Conservation (phyloP, 2,329 filamentous ascomycete species). For the Lasiodiplodia gonubiensis region DNA sequence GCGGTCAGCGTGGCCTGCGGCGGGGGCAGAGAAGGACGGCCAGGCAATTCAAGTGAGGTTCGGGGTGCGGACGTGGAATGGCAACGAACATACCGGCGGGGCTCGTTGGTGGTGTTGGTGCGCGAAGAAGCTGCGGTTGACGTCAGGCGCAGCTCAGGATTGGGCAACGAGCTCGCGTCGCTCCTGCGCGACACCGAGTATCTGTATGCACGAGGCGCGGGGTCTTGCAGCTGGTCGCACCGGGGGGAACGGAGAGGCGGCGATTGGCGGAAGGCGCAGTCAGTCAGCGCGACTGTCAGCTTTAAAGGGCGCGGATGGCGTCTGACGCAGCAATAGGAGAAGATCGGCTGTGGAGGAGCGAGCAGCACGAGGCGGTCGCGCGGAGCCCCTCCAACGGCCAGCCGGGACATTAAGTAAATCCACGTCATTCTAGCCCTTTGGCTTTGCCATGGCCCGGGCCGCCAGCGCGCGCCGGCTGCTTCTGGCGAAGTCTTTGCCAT, state of each 20-base stretch:
- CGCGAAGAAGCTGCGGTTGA: conserved; percentile 16
- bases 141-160: conserved; percentile 18
- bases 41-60: conserved; percentile 10
- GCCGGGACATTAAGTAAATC: conserved; percentile 9
- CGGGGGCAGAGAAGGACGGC: neutral
- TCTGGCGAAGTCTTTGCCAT: conserved; percentile 22
- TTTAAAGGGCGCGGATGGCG: conserved; percentile 13
- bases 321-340: conserved; percentile 18
- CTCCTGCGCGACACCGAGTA: neutral
- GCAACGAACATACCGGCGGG: neutral
- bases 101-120: conserved; percentile 3
- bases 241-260: neutral
- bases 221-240: neutral
- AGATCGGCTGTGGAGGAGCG: conserved; percentile 19
- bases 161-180: conserved; percentile 1
- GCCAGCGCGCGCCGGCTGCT: conserved; percentile 4
- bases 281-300: neutral
- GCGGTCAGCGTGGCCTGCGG: conserved; percentile 4
- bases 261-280: conserved; percentile 7
- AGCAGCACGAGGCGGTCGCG: neutral
- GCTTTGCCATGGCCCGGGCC: conserved; percentile 5
- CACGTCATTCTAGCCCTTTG: conserved; percentile 14
- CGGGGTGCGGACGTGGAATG: neutral
- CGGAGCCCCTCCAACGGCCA: conserved; percentile 12
- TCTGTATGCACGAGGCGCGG: neutral